Base-by-base conservation (phyloP, 2,329 filamentous ascomycete genomes). In the Lachnellula occidentalis region DNA sequence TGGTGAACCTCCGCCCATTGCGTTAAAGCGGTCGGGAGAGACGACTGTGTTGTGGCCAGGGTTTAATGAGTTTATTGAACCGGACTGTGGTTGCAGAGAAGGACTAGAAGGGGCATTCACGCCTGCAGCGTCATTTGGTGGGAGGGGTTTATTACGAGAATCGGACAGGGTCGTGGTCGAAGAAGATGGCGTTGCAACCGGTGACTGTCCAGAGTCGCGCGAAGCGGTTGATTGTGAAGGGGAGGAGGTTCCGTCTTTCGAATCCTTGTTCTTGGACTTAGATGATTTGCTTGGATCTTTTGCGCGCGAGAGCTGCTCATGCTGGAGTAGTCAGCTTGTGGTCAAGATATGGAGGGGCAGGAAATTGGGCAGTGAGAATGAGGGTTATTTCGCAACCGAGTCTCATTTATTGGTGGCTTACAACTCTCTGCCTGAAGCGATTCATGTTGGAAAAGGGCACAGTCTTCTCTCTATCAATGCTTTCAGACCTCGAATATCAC, bases 381-480 rank as follows among this genome's bases (percentile, higher is more conserved):
- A 21, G 50, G 45, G 34, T 27, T 34, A 19, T 31, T 50, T 34
- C 48, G 46, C 36, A 34, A 54, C 21, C 36, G 34, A 47, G 43
- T 19, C 27, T 27, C 15, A 12, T 42, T 47, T 15, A 46, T 39
- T 61, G 65, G 64, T 62, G 64, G 61, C 89, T 81, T 84, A 96
- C 91, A 80, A 96, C 91, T 87, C 89, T 90, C 80, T 95, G 90
- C 76, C 91, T 88, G 76, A 97, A 95, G 73, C 90, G 88, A 79
- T 96, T 96, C 92, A 97, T 96, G 75, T 81, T 88, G 74, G 54
- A 34, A 34, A 22, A 27, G 22, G 42, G 27, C 43, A 19, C 27
- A 22, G 9, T 43, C 48, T 51, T 57, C 53, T 51, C n/a, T 37
- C 34, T 36, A 31, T 47, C 34, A 45, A 19, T 37, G 14, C 37